Conservation (phyloP, 106 monocot genomes). For the Hemerocallis citrina region DNA sequence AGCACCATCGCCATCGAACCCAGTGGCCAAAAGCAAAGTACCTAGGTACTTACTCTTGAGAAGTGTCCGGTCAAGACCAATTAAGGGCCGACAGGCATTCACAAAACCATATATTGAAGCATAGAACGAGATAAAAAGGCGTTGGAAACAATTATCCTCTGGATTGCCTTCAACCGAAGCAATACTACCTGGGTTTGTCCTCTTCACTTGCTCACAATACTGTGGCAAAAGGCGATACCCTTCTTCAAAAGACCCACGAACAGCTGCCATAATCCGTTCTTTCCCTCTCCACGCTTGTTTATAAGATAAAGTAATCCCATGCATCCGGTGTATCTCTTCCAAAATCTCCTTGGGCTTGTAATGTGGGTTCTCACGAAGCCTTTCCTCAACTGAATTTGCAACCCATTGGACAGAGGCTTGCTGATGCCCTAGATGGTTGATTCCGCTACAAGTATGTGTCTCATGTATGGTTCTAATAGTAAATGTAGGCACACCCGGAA, state of each 20-base stretch:
- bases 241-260: constrained; percentile 94
- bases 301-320: constrained; percentile 91
- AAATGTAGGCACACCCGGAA: constrained; percentile 85
- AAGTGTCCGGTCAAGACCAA: constrained; percentile 77
- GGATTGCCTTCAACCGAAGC: constrained; percentile 61
- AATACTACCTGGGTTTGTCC: constrained; percentile 80
- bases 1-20: constrained; percentile 90
- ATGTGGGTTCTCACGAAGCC: constrained; percentile 82
- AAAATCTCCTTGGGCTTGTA: constrained; percentile 92
- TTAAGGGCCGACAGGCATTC: constrained; percentile 80
- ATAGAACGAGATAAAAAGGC: constrained; percentile 71
- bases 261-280: constrained; percentile 84
- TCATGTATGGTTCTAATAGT: constrained; percentile 84
- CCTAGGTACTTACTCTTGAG: constrained; percentile 88
- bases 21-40: constrained; percentile 79
- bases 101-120: constrained; percentile 89
- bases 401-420: constrained; percentile 97
- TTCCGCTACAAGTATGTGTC: constrained; percentile 55
- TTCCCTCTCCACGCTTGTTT: constrained; percentile 96
- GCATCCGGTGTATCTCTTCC: constrained; percentile 80
- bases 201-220: constrained; percentile 71
- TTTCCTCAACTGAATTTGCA: constrained; percentile 75
- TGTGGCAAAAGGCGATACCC: constrained; percentile 76
- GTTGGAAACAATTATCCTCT: constrained; percentile 67
- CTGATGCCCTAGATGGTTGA: constrained; percentile 82